Conservation (phyloP, 257 asterid species). For the Knoxia roxburghii region DNA sequence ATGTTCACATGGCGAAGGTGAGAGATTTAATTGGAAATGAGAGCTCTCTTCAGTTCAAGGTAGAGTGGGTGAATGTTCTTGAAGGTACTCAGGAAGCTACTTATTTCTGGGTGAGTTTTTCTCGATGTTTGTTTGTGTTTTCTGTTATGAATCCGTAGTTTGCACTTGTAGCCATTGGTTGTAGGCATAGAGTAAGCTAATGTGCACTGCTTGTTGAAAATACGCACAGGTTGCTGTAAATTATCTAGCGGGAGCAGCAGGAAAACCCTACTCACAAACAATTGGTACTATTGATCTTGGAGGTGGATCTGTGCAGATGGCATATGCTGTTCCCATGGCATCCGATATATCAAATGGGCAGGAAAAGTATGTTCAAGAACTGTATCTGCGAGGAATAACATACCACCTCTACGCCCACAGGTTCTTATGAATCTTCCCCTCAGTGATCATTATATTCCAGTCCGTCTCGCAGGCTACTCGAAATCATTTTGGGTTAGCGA, state of each 20-base stretch:
- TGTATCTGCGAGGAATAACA: conserved; percentile 49
- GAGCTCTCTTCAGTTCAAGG: conserved; percentile 53
- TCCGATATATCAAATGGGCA: conserved; percentile 41
- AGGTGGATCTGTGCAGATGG: conserved; percentile 88
- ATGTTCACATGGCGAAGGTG: conserved; percentile 40
- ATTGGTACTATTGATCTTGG: conserved; percentile 84
- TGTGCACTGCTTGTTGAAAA: too few species aligned
- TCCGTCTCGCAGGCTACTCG: too few species aligned
- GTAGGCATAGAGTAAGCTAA: too few species aligned
- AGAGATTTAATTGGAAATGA: conserved; percentile 57
- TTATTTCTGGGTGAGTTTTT: conserved; percentile 65
- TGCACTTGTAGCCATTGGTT: background rate
- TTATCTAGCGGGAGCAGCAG: conserved; percentile 67
- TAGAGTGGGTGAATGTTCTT: conserved; percentile 66
- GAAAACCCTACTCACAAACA: conserved; percentile 46
- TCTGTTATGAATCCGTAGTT: too few species aligned
- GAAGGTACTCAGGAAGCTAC: conserved; percentile 83
- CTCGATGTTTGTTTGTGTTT: background rate
- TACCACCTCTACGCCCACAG: conserved; percentile 72
- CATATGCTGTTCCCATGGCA: conserved; percentile 68
- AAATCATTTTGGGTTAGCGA: too few species aligned
- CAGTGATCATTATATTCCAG: too few species aligned
- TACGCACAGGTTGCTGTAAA: conserved; percentile 60
- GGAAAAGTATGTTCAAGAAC: conserved; percentile 63
- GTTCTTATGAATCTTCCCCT: conserved; percentile 20